Evolutionary conservation across 2,329 filamentous ascomycete genomes (phyloP), one percentile per base, ranked within the genome.

Genomic region (Sporothrix brasiliensis): DNA sequence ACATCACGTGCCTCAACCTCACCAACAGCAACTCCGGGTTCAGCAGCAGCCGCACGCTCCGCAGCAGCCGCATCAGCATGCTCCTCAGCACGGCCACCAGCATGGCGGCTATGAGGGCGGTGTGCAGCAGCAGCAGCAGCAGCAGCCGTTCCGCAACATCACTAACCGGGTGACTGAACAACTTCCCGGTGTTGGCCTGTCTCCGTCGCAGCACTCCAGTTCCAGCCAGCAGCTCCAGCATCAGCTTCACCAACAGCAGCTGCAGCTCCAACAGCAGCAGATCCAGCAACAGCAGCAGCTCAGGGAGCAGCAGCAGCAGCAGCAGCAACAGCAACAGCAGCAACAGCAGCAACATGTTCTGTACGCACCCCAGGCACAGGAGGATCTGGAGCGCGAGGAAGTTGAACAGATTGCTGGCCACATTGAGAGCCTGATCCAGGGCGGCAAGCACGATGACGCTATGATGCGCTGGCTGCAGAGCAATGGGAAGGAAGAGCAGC

Each of bases 381-480:
- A 74, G 75, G 83, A 75, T 39, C 76, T 75, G 24, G 84, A 86
- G 74, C 84, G 88, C 65, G 73, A 81, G 7, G 89, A 92, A 75
- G 80, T 88, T 67, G 81, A 85, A 53, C 81, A 83, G 66, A 80
- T 84, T 67, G 83, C 90, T 27, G 83, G 86, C 21, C 81, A 83
- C 30, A 89, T 94, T 71, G 87, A 88, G 66, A 79, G 83, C 65
- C 80, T 88, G 56, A 88, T 95, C 80, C 82, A 85, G 49, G 83
- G 86, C 41, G 87, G 86, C 27, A 85, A 86, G 49, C 85, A 86
- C 70, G 88, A 91, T 75, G 85, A 87, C 68, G 89, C 87, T 54
- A 84, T 89, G 77, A 84, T 91, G 70, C 85, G 86, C 72, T 91
- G 89, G 89, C 85, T 91, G 70, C 89, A 91, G 78, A 74, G 85